These are phyloP conservation scores for Aechmea fasciata DNA, from an alignment of 176 grass and related monocot genomes.

Conservation along the genomic window DNA sequence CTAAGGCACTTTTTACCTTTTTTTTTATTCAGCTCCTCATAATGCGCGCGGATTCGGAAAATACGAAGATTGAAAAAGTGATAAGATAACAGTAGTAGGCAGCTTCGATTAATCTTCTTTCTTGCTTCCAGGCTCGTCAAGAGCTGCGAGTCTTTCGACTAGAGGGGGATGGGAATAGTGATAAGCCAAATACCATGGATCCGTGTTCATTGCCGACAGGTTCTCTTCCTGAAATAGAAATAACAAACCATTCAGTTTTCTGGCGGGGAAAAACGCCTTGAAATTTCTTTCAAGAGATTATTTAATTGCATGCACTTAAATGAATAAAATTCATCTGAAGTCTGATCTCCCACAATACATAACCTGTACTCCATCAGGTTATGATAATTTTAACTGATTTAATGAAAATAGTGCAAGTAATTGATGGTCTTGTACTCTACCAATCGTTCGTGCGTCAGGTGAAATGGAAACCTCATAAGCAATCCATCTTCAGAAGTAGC, in stretches of 20 bases:
- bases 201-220: slow-evolving; percentile 95
- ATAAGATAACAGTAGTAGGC: neutral
- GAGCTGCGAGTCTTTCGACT: slow-evolving; percentile 72
- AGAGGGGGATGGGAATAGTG: slow-evolving; percentile 98
- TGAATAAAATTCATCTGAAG: no score
- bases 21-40: no score
- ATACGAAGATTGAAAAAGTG: no score
- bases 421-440: no score
- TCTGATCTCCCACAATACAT: no score
- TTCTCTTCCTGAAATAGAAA: slow-evolving; percentile 77
- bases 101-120: slow-evolving; percentile 47
- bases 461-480: neutral
- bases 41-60: no score
- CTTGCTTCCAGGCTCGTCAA: slow-evolving; percentile 67
- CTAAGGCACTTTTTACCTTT: no score
- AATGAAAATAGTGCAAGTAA: no score
- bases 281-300: neutral
- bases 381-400: no score
- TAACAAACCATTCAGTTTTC: neutral
- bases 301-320: no score
- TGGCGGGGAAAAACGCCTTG: neutral
- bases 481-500: neutral
- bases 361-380: no score
- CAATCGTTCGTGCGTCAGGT: no score
- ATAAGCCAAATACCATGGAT: slow-evolving; percentile 98